phyloP scores from a whole-genome alignment of 176 grass and related monocot species.

The Aechmea fasciata region DNA sequence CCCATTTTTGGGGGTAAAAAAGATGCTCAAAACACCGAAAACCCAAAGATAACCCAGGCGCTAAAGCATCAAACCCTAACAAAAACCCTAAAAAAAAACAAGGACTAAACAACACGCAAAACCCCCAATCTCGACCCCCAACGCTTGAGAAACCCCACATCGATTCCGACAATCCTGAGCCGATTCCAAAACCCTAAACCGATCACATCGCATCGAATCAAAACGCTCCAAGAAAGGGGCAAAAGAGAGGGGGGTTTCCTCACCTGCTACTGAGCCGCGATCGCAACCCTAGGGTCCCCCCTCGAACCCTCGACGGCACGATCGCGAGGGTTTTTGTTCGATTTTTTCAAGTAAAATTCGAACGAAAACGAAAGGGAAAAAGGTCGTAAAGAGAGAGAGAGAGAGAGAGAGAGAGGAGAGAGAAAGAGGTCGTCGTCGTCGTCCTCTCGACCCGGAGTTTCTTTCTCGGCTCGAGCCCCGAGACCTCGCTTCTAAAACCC shows the following conservation, averaged over 20 bases:
- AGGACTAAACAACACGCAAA: background rate
- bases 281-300: background rate
- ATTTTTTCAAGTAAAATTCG: no score
- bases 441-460: background rate
- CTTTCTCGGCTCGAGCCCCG: slow-evolving; percentile 1
- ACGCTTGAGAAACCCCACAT: background rate
- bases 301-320: no score
- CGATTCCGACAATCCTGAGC: background rate
- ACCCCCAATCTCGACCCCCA: background rate
- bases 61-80: background rate
- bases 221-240: background rate
- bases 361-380: no score
- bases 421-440: background rate
- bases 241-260: background rate
- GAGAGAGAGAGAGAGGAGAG: background rate
- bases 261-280: background rate
- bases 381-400: background rate
- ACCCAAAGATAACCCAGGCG: no score
- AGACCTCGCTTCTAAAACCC: slow-evolving; percentile 18
- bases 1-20: no score
- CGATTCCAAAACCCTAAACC: slow-evolving; percentile 1
- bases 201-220: background rate
- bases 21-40: no score
- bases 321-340: no score
- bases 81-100: background rate